Evolutionary conservation across 2,329 filamentous ascomycete genomes (phyloP).

Genomic region (Sclerotinia spermophila): DNA sequence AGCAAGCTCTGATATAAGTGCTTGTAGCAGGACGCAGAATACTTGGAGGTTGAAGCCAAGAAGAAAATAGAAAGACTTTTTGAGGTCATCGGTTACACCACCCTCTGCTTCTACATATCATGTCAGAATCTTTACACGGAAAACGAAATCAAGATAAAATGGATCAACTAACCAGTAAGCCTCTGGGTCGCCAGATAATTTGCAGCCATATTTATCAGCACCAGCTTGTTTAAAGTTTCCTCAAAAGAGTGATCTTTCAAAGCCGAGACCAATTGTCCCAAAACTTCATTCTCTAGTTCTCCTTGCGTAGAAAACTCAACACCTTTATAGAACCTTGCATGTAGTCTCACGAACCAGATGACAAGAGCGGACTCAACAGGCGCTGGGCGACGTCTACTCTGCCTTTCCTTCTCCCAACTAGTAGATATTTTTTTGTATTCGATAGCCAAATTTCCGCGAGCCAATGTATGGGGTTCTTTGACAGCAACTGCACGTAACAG

Average conservation of each 20-base stretch:
- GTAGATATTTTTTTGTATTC: conserved; percentile 68
- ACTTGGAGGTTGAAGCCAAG: conserved; percentile 76
- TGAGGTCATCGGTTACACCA: conserved; percentile 24
- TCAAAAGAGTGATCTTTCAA: conserved; percentile 66
- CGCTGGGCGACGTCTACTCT: conserved; percentile 24
- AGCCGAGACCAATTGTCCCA: conserved; percentile 71
- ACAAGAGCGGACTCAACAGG: conserved; percentile 55
- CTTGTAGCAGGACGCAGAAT: conserved; percentile 67
- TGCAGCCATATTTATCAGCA: conserved; percentile 81
- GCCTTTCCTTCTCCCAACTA: conserved; percentile 54
- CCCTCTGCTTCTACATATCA: conserved; percentile 41
- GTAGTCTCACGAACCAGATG: conserved; percentile 80
- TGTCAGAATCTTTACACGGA: neutral
- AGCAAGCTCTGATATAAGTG: conserved; percentile 67
- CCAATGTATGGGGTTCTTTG: conserved; percentile 69
- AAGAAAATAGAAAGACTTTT: conserved; percentile 58
- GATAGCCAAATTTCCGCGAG: conserved; percentile 70
- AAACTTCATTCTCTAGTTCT: conserved; percentile 81
- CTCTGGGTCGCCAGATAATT: conserved; percentile 67
- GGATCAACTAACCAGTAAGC: conserved; percentile 49
- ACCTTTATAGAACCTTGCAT: conserved; percentile 79
- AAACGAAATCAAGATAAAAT: neutral
- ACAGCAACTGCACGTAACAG: conserved; percentile 80
- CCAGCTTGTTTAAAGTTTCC: conserved; percentile 69
- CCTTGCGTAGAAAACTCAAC: conserved; percentile 69